These are phyloP conservation scores for Lentinula edodes DNA, from an alignment of 768 basidiomycete genomes.

Conservation along the genomic window DNA sequence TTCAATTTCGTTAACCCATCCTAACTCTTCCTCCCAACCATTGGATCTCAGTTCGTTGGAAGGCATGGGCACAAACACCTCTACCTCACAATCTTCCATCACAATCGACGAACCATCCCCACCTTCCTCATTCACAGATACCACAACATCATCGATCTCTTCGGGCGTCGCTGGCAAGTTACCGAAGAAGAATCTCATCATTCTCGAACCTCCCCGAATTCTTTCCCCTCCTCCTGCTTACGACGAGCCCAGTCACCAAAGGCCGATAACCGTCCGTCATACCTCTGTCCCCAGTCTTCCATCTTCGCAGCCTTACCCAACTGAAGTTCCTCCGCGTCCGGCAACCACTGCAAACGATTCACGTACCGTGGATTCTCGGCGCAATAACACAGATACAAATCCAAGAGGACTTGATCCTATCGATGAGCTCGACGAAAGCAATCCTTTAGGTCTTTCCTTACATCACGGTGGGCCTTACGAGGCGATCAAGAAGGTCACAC, in stretches of 20 bases:
- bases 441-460: constrained; percentile 55
- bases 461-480: constrained; percentile 80
- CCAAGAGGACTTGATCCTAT: constrained; percentile 50
- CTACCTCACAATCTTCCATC: neutral
- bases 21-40: neutral
- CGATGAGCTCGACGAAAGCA: constrained; percentile 74
- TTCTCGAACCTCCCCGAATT: neutral
- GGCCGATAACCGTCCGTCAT: neutral
- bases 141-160: neutral
- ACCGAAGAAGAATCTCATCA: neutral
- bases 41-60: neutral
- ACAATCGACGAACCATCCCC: neutral
- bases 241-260: neutral
- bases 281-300: neutral
- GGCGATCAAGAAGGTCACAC: constrained; percentile 33
- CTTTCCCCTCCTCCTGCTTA: neutral
- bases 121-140: neutral
- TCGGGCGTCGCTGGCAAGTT: neutral
- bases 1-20: neutral
- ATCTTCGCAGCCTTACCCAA: neutral
- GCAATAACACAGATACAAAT: neutral
- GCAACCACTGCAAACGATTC: constrained; percentile 7
- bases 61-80: neutral
- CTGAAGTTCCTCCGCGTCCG: constrained; percentile 8
- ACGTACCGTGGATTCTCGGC: neutral